Base-by-base conservation (phyloP, 225 moss, liverwort and hornwort genomes). In the Pleurozium schreberi region DNA sequence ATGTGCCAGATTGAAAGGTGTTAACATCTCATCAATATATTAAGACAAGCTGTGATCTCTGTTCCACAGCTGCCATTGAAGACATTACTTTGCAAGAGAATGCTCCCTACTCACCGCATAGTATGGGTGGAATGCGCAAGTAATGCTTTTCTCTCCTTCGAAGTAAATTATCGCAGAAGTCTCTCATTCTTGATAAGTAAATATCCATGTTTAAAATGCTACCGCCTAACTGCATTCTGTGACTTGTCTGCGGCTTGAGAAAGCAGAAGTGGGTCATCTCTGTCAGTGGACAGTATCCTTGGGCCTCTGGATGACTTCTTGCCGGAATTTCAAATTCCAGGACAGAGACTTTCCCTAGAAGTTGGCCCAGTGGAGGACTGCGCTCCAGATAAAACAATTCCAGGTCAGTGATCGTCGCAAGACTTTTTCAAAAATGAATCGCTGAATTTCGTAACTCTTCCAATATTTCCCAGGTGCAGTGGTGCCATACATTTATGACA, bases 11-110 rank as follows among this genome's bases (percentile, higher is more conserved):
- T 64, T 70, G 75, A 77, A 78, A 63, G 8, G 68, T 58, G 47
- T 69, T 52, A 27, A 55, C 53, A 86, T 67, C 38, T 82, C 45
- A 71, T 67, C 57, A 76, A 79, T 64, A 53, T 62, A 34, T 81
- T 57, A 87, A 80, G 65, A 86, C 40, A 75, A 71, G 81, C 62
- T 82, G 36, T 89, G 86, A 84, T 91, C 36, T 50, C 30, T 93
- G 76, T 80, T 82, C 65, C 53, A 75, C 92, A 94, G 94, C 94
- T 91, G 93, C 92, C 75, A 65, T 93, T 71, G 94, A 94, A 91
- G 94, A 94, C 65, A 94, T 94, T 75, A 94, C 94, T 88, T 83
- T 94, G 90, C 94, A 83, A 85, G 94, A 94, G 36, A 43, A 89
- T 84, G 71, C 61, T 88, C 89, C 63, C 50, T 93, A 83, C 80